Percentiles rank a stretch among this genome's conserved stretches.
Conservation (phyloP, 176 grass and related monocot species). For the Phoenix dactylifera region DNA sequence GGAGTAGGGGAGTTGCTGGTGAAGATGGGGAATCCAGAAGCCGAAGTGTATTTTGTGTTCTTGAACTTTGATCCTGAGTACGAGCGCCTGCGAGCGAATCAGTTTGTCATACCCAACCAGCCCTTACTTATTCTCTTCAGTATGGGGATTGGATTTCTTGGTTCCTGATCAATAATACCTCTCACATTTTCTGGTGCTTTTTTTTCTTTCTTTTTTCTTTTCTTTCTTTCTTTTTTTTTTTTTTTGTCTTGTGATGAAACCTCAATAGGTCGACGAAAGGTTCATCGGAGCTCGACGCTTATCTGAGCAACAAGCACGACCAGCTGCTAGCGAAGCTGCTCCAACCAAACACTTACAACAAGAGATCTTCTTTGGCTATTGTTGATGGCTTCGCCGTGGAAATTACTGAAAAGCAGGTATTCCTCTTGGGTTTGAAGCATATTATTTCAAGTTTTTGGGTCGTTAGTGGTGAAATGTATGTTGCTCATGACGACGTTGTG, state of each 20-base stretch:
- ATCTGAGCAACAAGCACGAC: conserved; percentile 87
- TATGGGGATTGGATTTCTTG: too few species aligned
- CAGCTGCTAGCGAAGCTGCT: conserved; percentile 66
- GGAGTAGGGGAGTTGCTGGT: neutral
- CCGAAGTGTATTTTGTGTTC: conserved; percentile 97
- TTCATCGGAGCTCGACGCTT: conserved; percentile 48
- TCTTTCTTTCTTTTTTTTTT: conserved; percentile 1
- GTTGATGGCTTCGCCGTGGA: conserved; percentile 92
- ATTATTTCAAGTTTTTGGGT: neutral
- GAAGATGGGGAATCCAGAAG: conserved; percentile 49
- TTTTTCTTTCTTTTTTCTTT: conserved; percentile 1
- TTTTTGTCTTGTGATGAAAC: neutral
- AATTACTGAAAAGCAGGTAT: conserved; percentile 67
- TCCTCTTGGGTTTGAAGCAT: neutral
- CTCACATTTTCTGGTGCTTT: neutral
- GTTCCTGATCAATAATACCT: neutral
- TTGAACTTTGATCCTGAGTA: conserved; percentile 97
- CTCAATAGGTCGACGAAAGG: conserved; percentile 67
- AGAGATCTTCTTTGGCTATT: conserved; percentile 82
- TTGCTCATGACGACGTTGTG: neutral
- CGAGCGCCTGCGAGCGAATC: conserved; percentile 58
- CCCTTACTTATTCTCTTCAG: too few species aligned
- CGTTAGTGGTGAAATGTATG: neutral
- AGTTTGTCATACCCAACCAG: conserved; percentile 22
- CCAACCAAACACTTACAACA: conserved; percentile 51